Base-by-base conservation (phyloP, 306 rosid genomes). In the Carpinus fangiana region DNA sequence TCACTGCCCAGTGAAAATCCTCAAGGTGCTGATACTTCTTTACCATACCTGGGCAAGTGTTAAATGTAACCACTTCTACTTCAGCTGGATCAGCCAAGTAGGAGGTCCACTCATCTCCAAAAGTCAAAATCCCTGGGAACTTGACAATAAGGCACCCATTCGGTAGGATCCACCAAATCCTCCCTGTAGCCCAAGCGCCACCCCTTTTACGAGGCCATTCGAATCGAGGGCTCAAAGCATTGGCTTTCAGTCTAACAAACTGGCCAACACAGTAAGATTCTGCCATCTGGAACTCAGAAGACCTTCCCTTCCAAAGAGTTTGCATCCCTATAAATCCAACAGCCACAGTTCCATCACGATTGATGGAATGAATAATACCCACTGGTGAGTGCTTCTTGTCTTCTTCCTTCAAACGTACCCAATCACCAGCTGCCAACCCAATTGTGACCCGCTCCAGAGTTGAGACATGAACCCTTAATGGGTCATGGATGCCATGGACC, bases 1-100 rank as follows among this genome's bases (percentile, higher is more conserved):
- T 90, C 55, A 95, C 87, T 8, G 93, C 88, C 98, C 97, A 91
- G 64, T 92, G 98, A 79, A 91, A 90, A 87, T 95, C 93, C 89
- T 95, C 98, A 0, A 95, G 73, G 79, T 95, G 98, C 77, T 92
- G 92, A 84, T 87, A 95, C 85, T 92, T 94, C 62, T 86, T 91
- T 60, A 91, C 80, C 72, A 92, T 26, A 47, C 98, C 91, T 0
- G 90, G 87, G 77, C 97, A 91, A 4, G 91, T 81, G 65, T 52
- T 74, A 31, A 95, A 91, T 59, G 84, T 81, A 38, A 92, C 91
- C 21, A 80, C 84, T 89, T 91, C 97, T 46, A 95, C 93, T 75
- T 92, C 98, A 8, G 98, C 91, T 4, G 98, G 97, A 82, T 95
- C 96, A 13, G 98, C 97, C 80, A 92, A 73, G 74, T 82, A 88